Conservation (phyloP, 768 basidiomycete species). For the Galerina sulciceps region DNA sequence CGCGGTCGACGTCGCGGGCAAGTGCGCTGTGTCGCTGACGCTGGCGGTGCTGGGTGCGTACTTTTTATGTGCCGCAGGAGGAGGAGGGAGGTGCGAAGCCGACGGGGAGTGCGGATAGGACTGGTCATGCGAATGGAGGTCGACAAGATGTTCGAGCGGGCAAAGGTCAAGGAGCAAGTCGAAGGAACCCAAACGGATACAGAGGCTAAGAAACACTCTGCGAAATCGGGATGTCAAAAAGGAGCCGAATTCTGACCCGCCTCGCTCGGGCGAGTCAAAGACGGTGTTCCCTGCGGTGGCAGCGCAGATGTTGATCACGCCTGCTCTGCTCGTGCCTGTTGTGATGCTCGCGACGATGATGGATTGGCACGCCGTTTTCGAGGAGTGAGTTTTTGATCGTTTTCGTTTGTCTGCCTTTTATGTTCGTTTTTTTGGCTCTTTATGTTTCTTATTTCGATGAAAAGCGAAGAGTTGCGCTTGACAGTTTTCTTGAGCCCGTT, state of each 20-base stretch:
- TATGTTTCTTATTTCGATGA: conserved; percentile 2
- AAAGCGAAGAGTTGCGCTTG: too few relatives aligned
- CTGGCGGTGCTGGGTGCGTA: conserved; percentile 92
- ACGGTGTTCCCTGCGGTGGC: conserved; percentile 86
- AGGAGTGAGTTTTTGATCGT: conserved; percentile 60
- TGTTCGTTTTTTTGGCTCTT: background rate
- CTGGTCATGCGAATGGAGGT: background rate
- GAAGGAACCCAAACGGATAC: background rate
- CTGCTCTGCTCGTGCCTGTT: conserved; percentile 76
- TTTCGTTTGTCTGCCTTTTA: conserved; percentile 1
- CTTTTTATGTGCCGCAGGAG: conserved; percentile 63
- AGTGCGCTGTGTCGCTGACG: conserved; percentile 86
- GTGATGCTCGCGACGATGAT: conserved; percentile 65
- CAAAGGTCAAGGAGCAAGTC: background rate
- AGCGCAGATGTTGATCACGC: conserved; percentile 87
- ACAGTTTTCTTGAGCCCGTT: too few relatives aligned
- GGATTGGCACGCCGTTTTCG: conserved; percentile 65
- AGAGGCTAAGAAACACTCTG: too few relatives aligned
- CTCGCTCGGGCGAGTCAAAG: conserved; percentile 69
- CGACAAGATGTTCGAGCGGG: background rate
- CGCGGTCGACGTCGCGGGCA: conserved; percentile 69
- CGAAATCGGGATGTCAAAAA: conserved; percentile 54
- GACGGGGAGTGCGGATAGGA: conserved; percentile 2
- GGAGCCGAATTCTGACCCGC: background rate
- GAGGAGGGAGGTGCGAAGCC: background rate